These are phyloP conservation scores for Coprinopsis marcescibilis DNA, from an alignment of 768 basidiomycete species.

Conservation along the genomic window DNA sequence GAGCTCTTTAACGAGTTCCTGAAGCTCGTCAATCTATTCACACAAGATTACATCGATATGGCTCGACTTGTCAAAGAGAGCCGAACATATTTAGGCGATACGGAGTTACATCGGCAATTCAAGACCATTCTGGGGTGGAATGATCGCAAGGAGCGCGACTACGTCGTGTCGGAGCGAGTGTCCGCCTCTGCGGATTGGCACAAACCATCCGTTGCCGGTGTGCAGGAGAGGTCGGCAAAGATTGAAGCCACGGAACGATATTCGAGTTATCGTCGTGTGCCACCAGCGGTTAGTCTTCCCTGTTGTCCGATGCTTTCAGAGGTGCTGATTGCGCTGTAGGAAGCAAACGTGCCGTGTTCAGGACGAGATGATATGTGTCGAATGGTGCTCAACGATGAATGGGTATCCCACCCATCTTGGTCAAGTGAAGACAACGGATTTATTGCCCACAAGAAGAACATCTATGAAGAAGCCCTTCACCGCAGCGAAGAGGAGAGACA, in stretches of 20 bases:
- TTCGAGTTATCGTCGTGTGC: slow-evolving; percentile 88
- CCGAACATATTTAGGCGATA: slow-evolving; percentile 67
- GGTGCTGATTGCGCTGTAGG: slow-evolving; percentile 42
- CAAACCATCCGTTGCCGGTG: slow-evolving; percentile 39
- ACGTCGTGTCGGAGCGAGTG: slow-evolving; percentile 43
- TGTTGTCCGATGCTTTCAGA: background rate
- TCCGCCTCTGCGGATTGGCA: slow-evolving; percentile 41
- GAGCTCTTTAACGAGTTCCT: slow-evolving; percentile 92
- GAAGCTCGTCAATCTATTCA: slow-evolving; percentile 91
- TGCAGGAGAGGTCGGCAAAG: slow-evolving; percentile 43
- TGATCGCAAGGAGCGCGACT: slow-evolving; percentile 58
- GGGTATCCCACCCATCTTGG: slow-evolving; percentile 97
- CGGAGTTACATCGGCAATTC: slow-evolving; percentile 76
- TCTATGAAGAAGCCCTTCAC: slow-evolving; percentile 94
- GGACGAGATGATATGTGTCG: slow-evolving; percentile 97
- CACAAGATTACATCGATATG: slow-evolving; percentile 89
- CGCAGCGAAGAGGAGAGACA: slow-evolving; percentile 97
- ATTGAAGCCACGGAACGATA: slow-evolving; percentile 67
- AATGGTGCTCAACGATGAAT: slow-evolving; percentile 94
- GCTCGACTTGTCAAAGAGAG: slow-evolving; percentile 78
- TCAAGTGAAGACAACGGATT: slow-evolving; percentile 92
- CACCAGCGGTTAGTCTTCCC: slow-evolving; percentile 56
- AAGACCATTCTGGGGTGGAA: slow-evolving; percentile 87
- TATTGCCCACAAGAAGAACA: slow-evolving; percentile 86
- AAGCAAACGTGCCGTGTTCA: slow-evolving; percentile 82